Base-by-base conservation (phyloP, 805 yeast species). In the Grigorovia yakushimaensis region DNA sequence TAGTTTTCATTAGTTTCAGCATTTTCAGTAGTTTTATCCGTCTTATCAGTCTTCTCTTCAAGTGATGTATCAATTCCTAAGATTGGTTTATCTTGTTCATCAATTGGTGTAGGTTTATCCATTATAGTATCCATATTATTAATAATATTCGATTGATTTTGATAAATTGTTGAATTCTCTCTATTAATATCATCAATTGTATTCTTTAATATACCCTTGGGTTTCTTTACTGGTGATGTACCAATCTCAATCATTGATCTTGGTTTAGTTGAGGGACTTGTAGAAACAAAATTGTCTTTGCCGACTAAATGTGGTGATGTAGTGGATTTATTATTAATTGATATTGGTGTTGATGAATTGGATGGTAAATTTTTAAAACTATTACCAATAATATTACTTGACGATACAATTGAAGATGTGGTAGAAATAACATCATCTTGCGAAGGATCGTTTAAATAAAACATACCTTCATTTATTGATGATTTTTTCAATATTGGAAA, bases 241-340 rank as follows among this genome's bases (percentile, higher is more conserved):
- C 60, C 64, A 47, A 60, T 57, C n/a, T 58, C 61, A 2, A 60
- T 50, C 60, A 58, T 54, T 2, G 62, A 60, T 43, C 56, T 54
- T 37, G 53, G 50, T 45, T 54, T 60, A 33, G 17, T 13, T 9
- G 37, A 33, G 15, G 37, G 17, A 8, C 35, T 35, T 7, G 37
- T 9, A n/a, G 37, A 13, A 3, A 11, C 37, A 33, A 11, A 15
- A 33, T 9, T 33, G 11, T 33, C 37, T 33, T 33, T 33, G 8
- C 37, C 37, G 15, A 33, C 17, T 15, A 33, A 9, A 33, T 33
- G 37, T 27, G 33, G 33, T 7, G 33, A 27, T 27, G 10, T 27
- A 10, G 33, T 17, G 2, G 37, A 9, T 33, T 33, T n/a, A 33
- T 3, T 33, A 15, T 33, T 13, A 33, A 33, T 33, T 33, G 37